A percentile compares a stretch with the other conserved stretches of the same genome.
These are phyloP conservation scores for Pythium dissotocum DNA, from an alignment of 352 stramenopile species.

Conservation along the genomic window DNA sequence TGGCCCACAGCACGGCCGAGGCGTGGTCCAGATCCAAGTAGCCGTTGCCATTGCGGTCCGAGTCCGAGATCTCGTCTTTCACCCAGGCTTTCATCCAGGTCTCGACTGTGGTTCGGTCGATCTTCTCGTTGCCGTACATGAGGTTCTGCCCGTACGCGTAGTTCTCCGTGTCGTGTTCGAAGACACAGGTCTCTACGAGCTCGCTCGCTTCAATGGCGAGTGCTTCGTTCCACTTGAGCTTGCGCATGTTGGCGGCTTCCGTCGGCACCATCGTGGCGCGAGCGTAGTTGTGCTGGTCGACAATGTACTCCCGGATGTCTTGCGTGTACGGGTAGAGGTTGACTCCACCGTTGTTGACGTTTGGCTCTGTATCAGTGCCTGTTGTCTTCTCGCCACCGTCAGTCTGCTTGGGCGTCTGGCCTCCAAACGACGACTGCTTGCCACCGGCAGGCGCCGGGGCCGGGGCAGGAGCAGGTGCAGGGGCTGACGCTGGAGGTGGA, in stretches of 20 bases:
- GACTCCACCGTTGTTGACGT: conserved; percentile 32
- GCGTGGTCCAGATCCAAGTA: conserved; percentile 42
- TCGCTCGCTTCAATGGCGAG: conserved; percentile 43
- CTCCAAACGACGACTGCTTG: not conserved
- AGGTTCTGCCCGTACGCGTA: conserved; percentile 45
- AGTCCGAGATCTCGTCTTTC: conserved; percentile 32
- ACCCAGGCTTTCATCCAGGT: conserved; percentile 41
- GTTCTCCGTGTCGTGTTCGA: conserved; percentile 42
- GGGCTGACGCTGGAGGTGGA: not conserved
- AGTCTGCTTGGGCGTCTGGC: not conserved
- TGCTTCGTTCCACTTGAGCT: conserved; percentile 36
- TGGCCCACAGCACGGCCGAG: conserved; percentile 43
- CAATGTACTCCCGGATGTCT: conserved; percentile 37
- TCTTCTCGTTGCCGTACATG: conserved; percentile 32
- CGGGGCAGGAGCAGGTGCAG: not conserved
- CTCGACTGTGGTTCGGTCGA: conserved; percentile 32
- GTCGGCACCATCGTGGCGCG: conserved; percentile 29
- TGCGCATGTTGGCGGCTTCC: conserved; percentile 40
- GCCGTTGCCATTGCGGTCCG: conserved; percentile 30
- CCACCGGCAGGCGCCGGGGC: not conserved
- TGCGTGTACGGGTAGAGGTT: conserved; percentile 38
- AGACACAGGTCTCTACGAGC: conserved; percentile 40
- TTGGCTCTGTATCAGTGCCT: not conserved
- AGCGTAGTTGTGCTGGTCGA: conserved; percentile 39
- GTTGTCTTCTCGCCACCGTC: not conserved